Base-by-base conservation (phyloP, 306 rosid species). In the Oxytropis ochrocephala region DNA sequence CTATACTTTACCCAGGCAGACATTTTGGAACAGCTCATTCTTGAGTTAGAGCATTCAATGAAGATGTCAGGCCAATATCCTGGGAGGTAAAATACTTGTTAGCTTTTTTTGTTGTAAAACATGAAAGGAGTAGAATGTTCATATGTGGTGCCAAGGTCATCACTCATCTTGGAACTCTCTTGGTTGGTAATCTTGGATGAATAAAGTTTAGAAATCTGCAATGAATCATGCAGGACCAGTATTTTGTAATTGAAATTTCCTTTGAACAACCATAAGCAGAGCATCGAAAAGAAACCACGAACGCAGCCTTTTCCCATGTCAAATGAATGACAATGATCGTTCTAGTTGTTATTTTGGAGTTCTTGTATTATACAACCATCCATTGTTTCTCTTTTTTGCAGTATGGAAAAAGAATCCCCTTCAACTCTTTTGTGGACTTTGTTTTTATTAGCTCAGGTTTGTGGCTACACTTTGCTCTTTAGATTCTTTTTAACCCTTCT, bases 371-470 rank as follows among this genome's bases (percentile, higher is more conserved):
- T 56, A 67, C 46, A 41, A 49, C 46, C 61, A 53, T 21, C 18
- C 29, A 14, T 49, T 41, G 44, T 56, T 77, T 64, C 60, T 55
- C 14, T 58, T 64, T 64, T 50, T 33, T 81, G 53, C 83, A 95
- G 99, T 64, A 78, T 30, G 10, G 90, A 91, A 53, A 91, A 89
- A 75, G 99, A 95, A 51, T 87, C 93, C 70, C 96, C 99, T 78
- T 95, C 99, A 56, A 89, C 99, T 65, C 97, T 83, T 66, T 27
- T 95, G 96, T 95, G 99, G 99, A 70, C 85, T 52, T 83, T 95
- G 81, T 95, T 91, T 81, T 82, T 95, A 54, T 78, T 94, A 81
- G 96, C 99, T 73, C 97, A 91, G 97, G 99, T 94, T 79, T 47
- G 81, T 70, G 60, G 61, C 55, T 55, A 12, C 51, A 33, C 17